Evolutionary conservation across 2,329 filamentous ascomycete species (phyloP).

Genomic region (Leptographium procerum): DNA sequence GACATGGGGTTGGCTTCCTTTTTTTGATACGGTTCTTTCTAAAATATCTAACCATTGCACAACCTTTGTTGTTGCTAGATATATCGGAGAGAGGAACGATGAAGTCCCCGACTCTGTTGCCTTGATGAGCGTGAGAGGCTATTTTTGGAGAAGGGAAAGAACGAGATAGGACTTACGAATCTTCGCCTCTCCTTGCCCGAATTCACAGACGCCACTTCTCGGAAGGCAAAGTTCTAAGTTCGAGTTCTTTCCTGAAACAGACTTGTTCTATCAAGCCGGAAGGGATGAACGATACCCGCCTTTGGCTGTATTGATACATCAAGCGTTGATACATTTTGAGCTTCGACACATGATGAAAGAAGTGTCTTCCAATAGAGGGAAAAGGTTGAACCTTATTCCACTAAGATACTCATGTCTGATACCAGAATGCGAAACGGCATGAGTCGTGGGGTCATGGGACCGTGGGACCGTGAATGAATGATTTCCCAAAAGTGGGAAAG

Average conservation of each 20-base stretch:
- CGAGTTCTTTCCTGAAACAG: background rate
- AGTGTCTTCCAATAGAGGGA: background rate
- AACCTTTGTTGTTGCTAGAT: background rate
- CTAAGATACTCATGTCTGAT: background rate
- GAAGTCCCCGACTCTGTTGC: background rate
- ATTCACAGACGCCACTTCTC: background rate
- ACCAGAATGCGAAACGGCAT: background rate
- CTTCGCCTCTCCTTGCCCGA: background rate
- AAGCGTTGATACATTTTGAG: too few relatives aligned
- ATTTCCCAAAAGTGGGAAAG: background rate
- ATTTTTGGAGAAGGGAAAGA: background rate
- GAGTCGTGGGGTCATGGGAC: background rate
- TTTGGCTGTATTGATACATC: background rate
- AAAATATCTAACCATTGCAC: background rate
- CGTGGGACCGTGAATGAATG: background rate
- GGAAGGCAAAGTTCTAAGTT: background rate
- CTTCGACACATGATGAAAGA: background rate
- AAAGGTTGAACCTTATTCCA: background rate
- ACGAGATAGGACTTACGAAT: background rate
- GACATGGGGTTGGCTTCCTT: background rate
- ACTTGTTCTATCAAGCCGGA: background rate
- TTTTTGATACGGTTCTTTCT: background rate
- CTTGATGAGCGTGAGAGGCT: background rate
- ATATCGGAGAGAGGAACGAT: background rate
- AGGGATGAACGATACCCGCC: background rate